Evolutionary conservation across 1,284 basidiomycete species (phyloP).

Genomic region (Cutaneotrichosporon sp.): DNA sequence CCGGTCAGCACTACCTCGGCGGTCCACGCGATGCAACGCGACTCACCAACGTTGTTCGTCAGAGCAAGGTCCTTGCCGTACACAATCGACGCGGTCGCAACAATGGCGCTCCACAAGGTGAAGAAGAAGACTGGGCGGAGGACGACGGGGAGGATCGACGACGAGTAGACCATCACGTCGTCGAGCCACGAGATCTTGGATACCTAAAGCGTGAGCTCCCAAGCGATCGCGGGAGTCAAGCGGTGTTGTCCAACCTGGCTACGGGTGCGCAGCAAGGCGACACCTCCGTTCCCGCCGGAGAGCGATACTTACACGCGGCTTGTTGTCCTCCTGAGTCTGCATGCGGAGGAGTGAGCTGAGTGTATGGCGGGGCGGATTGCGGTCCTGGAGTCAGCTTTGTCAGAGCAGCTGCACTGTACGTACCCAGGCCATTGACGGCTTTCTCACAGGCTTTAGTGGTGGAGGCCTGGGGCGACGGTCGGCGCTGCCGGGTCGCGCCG

Average conservation of each 20-base stretch:
- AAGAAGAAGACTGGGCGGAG: constrained; percentile 68
- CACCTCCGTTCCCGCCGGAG: no score
- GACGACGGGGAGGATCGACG: constrained; percentile 55
- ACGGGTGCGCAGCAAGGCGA: no score
- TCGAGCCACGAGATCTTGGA: constrained; percentile 79
- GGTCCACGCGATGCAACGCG: neutral
- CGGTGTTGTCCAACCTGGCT: no score
- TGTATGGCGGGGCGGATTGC: constrained; percentile 9
- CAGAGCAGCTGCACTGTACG: neutral
- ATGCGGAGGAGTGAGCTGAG: constrained; percentile 36
- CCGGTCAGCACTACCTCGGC: neutral
- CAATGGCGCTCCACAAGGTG: constrained; percentile 61
- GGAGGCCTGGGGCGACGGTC: no score
- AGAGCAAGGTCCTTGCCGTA: constrained; percentile 40
- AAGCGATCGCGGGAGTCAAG: no score
- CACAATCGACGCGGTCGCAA: constrained; percentile 38
- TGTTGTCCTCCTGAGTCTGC: constrained; percentile 42
- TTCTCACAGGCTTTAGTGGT: neutral
- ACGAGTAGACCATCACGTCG: constrained; percentile 68
- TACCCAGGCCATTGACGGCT: neutral
- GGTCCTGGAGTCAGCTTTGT: neutral
- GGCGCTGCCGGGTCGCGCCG: no score
- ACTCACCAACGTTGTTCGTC: constrained; percentile 46
- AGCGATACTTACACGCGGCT: constrained; percentile 32
- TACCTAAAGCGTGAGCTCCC: constrained; percentile 21